Evolutionary conservation across 441 rosid species (phyloP).

Genomic region (Gossypium laxum): DNA sequence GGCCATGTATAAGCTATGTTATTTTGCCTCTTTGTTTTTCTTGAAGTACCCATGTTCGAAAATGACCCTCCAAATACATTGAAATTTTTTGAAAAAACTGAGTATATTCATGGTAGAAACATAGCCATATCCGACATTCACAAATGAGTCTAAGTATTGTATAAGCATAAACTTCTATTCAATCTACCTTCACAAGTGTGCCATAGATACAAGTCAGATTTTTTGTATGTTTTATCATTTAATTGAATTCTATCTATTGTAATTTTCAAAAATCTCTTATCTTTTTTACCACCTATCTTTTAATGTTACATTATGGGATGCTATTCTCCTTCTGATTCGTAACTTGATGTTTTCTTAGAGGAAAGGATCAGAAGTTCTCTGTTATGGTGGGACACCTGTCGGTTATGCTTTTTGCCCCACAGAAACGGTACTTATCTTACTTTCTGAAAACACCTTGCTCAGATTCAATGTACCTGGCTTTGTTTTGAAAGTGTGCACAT

Average conservation of each 20-base stretch:
- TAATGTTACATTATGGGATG: not conserved
- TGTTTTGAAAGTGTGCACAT: not conserved
- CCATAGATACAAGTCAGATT: not conserved
- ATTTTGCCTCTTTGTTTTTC: not conserved
- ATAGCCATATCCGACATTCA: not conserved
- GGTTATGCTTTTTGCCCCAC: conserved; percentile 63
- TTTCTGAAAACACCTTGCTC: not conserved
- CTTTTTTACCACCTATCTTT: not conserved
- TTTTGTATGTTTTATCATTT: not conserved
- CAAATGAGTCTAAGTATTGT: not conserved
- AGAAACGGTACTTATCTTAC: conserved; percentile 53
- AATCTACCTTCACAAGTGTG: conserved; percentile 4
- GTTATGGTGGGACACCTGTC: conserved; percentile 65
- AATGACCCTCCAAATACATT: not conserved
- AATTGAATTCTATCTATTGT: not conserved
- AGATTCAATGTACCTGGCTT: not conserved
- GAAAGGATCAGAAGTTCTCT: conserved; percentile 68
- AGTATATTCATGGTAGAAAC: not conserved
- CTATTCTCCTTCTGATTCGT: conserved; percentile 1
- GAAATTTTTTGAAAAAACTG: not conserved
- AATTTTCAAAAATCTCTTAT: not conserved
- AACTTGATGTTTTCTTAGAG: conserved; percentile 36
- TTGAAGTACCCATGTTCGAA: not conserved
- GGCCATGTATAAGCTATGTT: not conserved
- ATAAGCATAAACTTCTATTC: not conserved